These are phyloP conservation scores for Alternaria angustiovoidea DNA, from an alignment of 2,329 filamentous ascomycete species.

Conservation along the genomic window DNA sequence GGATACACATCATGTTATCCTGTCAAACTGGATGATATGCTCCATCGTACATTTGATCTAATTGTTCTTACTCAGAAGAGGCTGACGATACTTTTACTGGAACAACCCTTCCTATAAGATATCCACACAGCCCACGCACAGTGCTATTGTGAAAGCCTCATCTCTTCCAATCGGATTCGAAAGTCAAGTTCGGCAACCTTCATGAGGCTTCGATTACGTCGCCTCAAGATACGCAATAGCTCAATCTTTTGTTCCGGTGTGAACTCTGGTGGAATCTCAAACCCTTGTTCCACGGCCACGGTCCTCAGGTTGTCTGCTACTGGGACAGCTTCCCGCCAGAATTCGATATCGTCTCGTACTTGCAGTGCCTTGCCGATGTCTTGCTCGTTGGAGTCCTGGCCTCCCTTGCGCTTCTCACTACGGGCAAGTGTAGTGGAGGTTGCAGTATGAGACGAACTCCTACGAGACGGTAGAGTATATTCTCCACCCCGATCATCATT, in stretches of 20 bases:
- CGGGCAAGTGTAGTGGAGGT: no score
- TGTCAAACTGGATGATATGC: not conserved
- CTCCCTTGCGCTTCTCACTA: no score
- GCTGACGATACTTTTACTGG: not conserved
- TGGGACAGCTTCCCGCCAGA: not conserved
- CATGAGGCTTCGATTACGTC: not conserved
- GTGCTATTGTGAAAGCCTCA: not conserved
- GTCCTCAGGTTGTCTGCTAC: not conserved
- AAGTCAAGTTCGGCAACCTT: not conserved
- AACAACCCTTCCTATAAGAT: not conserved
- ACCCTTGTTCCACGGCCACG: accelerated
- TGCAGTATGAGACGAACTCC: no score
- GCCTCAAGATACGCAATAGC: not conserved
- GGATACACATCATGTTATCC: not conserved
- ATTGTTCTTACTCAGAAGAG: not conserved
- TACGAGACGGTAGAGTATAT: no score
- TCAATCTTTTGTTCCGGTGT: not conserved
- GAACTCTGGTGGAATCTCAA: not conserved
- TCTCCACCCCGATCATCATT: no score
- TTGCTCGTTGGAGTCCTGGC: not conserved
- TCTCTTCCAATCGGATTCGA: not conserved
- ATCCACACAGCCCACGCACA: not conserved
- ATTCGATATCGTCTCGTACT: no score
- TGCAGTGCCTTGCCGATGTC: not conserved
- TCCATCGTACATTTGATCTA: not conserved